Base-by-base conservation (phyloP, 2,329 filamentous ascomycete species). In the Apiospora sp. region DNA sequence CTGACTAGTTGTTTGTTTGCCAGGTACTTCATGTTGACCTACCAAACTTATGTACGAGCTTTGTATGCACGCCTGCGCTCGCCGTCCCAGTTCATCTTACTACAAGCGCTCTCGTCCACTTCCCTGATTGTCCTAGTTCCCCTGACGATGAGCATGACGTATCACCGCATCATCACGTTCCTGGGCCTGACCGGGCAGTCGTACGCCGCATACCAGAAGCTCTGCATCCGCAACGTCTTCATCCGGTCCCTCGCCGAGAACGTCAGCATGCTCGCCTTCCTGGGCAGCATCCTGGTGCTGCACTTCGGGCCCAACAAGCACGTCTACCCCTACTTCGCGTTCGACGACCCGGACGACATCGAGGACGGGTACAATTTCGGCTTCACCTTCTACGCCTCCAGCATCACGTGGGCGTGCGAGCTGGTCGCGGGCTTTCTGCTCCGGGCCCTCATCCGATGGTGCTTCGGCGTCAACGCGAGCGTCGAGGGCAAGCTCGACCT, bases 11-110 rank as follows among this genome's bases (percentile, higher is more conserved):
- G 49, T 44, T 5, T 44, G 51, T 46, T 5, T 44, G 51, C 46
- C 75, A 89, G 88, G 68, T 92, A 92, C 80, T 92, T 92, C 79
- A 90, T 90, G 84, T 82, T 92, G 70, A 93, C 91, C 7, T 93
- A 93, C 80, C 91, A 93, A 81, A 92, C 91, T 5, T 93, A 92
- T 81, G 91, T 93, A 16, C 90, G 91, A 70, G 90, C 91, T 14
- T 81, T 93, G 72, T 93, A 93, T 79, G 91, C 91, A 19, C 90
- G 91, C 24, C 87, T 93, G 19, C 90, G 91, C 74, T 91, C 89
- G 7, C 91, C 90, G 0, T 82, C 84, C 51, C 90, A 92, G 81
- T 93, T 93, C 82, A 85, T 92, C 72, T 85, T 88, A 75, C 88
- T 93, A 49, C 91, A 93, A 80, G 81, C 90, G 22, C 84, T 93